Evolutionary conservation across 345 rosid species (phyloP), one percentile per base, ranked within the genome.

Genomic region (Aurinia saxatilis): DNA sequence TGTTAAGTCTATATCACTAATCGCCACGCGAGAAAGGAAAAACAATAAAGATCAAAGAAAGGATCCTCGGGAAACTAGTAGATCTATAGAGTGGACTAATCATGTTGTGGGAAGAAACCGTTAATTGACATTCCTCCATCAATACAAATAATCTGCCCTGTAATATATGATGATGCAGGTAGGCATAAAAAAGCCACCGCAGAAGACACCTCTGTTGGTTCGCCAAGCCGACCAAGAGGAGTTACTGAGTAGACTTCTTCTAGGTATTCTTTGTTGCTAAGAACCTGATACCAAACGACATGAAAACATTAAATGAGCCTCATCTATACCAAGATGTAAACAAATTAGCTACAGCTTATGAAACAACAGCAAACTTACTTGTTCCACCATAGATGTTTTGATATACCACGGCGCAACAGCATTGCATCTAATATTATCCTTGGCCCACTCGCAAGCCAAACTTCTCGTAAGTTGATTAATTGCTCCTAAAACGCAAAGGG

Each of bases 391-490:
- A 23, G 90, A 78, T 37, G 95, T 90, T 78, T 70, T 83, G 77
- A 90, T 81, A 72, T 81, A 83, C 95, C 97, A 90, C 34, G 97
- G 95, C 6, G 90, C 95, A 58, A 90, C 91, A 52, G 86, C 84
- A 60, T 87, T 87, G 72, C 80, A 56, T 76, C 91, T 82, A 72
- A 84, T 90, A 51, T 81, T 84, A 75, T 86, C 97, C 40, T 77
- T 80, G 0, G 97, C 92, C 91, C 92, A 90, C 71, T 90, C 97
- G 40, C 90, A 87, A 37, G 97, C 91, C 72, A 90, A 73, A 61
- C 48, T 82, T 51, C 62, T 83, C 6, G 91, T 81, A 15, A 90
- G 90, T 65, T 86, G 91, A 69, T 84, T 86, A 30, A 90, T 76
- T 57, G 95, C 91, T 52, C 88, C 91, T 86, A 65, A 25, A 27